These are phyloP conservation scores for Cytospora mali DNA, from an alignment of 2,329 filamentous ascomycete species.

Conservation along the genomic window DNA sequence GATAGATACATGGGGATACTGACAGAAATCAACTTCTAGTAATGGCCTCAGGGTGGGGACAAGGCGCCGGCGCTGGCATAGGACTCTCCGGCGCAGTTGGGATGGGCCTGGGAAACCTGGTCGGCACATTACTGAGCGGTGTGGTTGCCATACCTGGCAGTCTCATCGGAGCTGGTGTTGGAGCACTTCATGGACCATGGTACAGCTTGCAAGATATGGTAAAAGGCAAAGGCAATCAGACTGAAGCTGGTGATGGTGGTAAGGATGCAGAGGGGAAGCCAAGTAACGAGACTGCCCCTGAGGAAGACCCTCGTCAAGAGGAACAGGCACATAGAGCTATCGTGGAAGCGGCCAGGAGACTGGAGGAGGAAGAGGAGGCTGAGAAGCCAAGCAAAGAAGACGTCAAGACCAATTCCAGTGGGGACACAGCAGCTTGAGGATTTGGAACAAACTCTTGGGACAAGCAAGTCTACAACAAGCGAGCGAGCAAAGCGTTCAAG, in stretches of 20 bases:
- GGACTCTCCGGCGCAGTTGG: constrained; percentile 24
- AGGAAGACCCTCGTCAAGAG: neutral
- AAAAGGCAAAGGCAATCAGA: constrained; percentile 1
- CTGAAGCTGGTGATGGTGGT: neutral
- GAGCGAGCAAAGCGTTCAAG: constrained; percentile 14
- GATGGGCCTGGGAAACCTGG: constrained; percentile 26
- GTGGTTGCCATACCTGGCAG: constrained; percentile 25
- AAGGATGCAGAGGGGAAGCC: neutral
- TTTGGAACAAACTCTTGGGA: neutral
- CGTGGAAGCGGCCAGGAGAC: constrained; percentile 21
- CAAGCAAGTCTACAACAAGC: constrained; percentile 7
- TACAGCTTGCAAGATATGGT: constrained; percentile 20
- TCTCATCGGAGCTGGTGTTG: constrained; percentile 26
- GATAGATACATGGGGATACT: too few species aligned
- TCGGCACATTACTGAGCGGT: constrained; percentile 23
- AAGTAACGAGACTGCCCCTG: constrained; percentile 1
- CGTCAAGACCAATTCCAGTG: neutral
- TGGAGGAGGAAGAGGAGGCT: constrained; percentile 16
- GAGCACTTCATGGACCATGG: constrained; percentile 25
- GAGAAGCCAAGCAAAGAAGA: neutral
- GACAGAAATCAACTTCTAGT: constrained; percentile 2
- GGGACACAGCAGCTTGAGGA: neutral
- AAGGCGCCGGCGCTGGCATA: constrained; percentile 22
- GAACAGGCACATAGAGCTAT: constrained; percentile 21
- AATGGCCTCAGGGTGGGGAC: constrained; percentile 26